Conservation (phyloP, 768 basidiomycete genomes). For the Rubroboletus pulcherrimus region DNA sequence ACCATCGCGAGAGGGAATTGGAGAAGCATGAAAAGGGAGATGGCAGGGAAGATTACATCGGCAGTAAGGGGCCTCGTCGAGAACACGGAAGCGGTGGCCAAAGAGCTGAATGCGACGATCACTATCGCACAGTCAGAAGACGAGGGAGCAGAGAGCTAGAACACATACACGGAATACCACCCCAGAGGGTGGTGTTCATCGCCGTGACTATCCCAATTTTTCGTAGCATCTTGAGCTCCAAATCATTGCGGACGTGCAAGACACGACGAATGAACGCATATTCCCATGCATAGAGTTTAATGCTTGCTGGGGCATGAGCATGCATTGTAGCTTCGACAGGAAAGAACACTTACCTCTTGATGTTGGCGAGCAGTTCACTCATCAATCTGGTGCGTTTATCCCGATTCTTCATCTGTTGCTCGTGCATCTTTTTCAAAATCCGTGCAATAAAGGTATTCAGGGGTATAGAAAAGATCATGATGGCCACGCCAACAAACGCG, state of each 20-base stretch:
- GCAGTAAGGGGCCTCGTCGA: constrained; percentile 72
- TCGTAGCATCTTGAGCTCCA: constrained; percentile 76
- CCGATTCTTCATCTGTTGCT: constrained; percentile 90
- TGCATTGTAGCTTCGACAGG: background rate
- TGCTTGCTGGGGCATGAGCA: constrained; percentile 41
- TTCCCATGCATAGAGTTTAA: constrained; percentile 95
- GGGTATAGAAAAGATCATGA: constrained; percentile 83
- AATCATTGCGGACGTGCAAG: constrained; percentile 73
- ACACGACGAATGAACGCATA: constrained; percentile 80
- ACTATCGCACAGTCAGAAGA: constrained; percentile 32
- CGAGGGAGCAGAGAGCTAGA: background rate
- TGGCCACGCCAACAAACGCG: constrained; percentile 82
- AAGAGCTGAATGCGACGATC: constrained; percentile 79
- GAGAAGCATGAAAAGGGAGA: constrained; percentile 83
- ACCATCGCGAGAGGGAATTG: constrained; percentile 87
- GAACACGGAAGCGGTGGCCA: constrained; percentile 64
- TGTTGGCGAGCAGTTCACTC: constrained; percentile 92
- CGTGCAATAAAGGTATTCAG: constrained; percentile 71
- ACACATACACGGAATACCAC: constrained; percentile 53
- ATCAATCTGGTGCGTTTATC: constrained; percentile 82
- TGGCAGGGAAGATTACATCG: constrained; percentile 94
- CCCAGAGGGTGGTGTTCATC: constrained; percentile 61
- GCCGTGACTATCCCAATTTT: constrained; percentile 79
- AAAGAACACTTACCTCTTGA: constrained; percentile 56
- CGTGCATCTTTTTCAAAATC: constrained; percentile 70